Conservation (phyloP, 768 basidiomycete species). For the Boletus pseudo-olivaceus region DNA sequence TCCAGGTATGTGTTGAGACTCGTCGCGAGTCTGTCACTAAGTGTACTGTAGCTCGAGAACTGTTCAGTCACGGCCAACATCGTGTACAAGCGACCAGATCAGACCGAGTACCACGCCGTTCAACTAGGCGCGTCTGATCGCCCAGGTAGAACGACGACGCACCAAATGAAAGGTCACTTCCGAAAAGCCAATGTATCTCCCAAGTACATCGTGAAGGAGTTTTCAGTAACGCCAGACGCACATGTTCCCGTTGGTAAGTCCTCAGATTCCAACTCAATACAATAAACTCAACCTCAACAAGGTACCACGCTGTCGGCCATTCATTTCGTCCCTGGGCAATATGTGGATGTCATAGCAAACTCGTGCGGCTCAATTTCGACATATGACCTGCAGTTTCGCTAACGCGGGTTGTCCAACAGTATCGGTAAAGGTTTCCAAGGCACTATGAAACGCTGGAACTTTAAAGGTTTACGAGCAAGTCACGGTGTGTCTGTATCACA, state of each 20-base stretch:
- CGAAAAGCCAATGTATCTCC: slow-evolving; percentile 74
- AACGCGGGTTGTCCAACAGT: slow-evolving; percentile 39
- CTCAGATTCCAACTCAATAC: background rate
- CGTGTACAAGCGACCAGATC: slow-evolving; percentile 57
- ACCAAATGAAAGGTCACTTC: slow-evolving; percentile 89
- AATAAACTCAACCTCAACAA: slow-evolving; percentile 26
- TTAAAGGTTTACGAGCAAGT: slow-evolving; percentile 85
- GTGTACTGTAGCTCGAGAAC: slow-evolving; percentile 61
- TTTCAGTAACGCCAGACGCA: slow-evolving; percentile 84
- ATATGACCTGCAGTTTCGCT: slow-evolving; percentile 1
- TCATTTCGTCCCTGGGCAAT: slow-evolving; percentile 97
- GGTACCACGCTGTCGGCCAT: slow-evolving; percentile 87
- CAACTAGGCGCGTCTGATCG: slow-evolving; percentile 86
- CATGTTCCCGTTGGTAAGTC: slow-evolving; percentile 81
- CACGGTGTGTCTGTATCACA: slow-evolving; percentile 97
- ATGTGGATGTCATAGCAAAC: slow-evolving; percentile 85
- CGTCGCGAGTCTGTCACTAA: slow-evolving; percentile 11
- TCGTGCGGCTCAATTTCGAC: slow-evolving; percentile 53
- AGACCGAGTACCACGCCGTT: slow-evolving; percentile 83
- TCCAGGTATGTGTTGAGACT: slow-evolving; percentile 63
- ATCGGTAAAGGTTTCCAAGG: slow-evolving; percentile 98
- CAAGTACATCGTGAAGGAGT: slow-evolving; percentile 85
- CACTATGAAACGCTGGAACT: slow-evolving; percentile 94
- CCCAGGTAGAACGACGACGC: slow-evolving; percentile 65
- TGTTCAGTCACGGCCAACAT: slow-evolving; percentile 87